Percentiles rank a stretch among this genome's conserved stretches.
These are phyloP conservation scores for Peniophora sp. DNA, from an alignment of 1,284 basidiomycete genomes.

Conservation along the genomic window DNA sequence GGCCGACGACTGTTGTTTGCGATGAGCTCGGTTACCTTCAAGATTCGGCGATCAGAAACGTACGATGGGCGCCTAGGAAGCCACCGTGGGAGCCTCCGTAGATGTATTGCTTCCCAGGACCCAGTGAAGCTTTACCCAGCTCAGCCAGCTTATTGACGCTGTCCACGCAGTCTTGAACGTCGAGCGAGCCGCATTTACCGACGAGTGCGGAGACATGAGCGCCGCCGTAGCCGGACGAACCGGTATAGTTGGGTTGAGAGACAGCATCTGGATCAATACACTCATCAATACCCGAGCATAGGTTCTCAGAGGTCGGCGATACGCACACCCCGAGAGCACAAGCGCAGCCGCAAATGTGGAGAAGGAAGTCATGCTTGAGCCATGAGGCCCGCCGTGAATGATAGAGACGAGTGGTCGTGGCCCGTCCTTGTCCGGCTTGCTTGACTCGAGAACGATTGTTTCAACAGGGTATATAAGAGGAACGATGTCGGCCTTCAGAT, in stretches of 20 bases:
- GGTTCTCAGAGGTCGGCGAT: not conserved
- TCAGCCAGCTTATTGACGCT: constrained; percentile 42
- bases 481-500: constrained; percentile 32
- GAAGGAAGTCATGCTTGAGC: constrained; percentile 40
- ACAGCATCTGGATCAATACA: constrained; percentile 37
- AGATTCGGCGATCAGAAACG: constrained; percentile 16
- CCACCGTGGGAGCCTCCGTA: constrained; percentile 71
- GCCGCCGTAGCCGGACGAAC: constrained; percentile 53
- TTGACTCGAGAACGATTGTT: constrained; percentile 37
- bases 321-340: constrained; percentile 55
- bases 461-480: constrained; percentile 44
- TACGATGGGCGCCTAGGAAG: constrained; percentile 56
- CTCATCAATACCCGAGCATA: not conserved
- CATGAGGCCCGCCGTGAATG: constrained; percentile 69
- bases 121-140: constrained; percentile 36
- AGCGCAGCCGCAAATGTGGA: constrained; percentile 32
- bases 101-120: constrained; percentile 44
- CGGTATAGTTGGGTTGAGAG: constrained; percentile 62
- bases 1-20: constrained; percentile 44
- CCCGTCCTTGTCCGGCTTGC: constrained; percentile 16
- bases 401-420: constrained; percentile 26
- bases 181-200: constrained; percentile 56
- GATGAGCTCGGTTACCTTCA: constrained; percentile 3
- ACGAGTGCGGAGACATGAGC: constrained; percentile 33
- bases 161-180: constrained; percentile 58